A percentile compares a stretch with the other conserved stretches of the same genome.
Evolutionary conservation across 2,329 filamentous ascomycete genomes (phyloP).

Genomic region (Neofusicoccum parvum): DNA sequence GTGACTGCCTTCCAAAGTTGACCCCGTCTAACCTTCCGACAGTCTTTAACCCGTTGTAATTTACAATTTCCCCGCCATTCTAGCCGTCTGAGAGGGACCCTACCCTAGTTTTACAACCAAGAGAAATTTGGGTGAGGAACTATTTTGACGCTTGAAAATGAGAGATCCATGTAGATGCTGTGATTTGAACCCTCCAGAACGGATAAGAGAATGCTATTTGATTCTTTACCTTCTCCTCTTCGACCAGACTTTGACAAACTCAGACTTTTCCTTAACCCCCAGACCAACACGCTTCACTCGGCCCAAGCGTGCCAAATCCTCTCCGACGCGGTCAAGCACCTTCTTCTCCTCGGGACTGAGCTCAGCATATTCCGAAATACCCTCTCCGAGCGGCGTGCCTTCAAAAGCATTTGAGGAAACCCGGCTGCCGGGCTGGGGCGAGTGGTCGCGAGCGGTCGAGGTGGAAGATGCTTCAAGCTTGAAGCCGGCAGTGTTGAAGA

Average conservation of each 20-base stretch:
- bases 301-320: constrained; percentile 83
- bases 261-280: constrained; percentile 77
- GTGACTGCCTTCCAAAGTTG: background rate
- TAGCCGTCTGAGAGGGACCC: background rate
- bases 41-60: background rate
- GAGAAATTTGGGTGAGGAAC: too few relatives aligned
- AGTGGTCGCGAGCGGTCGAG: background rate
- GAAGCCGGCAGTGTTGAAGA: constrained; percentile 44
- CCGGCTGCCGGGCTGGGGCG: background rate
- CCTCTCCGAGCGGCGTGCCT: constrained; percentile 2
- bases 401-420: background rate
- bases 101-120: background rate
- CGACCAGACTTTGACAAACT: constrained; percentile 75
- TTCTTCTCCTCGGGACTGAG: constrained; percentile 62
- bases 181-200: background rate
- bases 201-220: background rate
- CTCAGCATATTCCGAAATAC: constrained; percentile 30
- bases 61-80: constrained; percentile 5
- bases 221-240: constrained; percentile 39
- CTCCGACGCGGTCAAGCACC: constrained; percentile 76
- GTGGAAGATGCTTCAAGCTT: background rate
- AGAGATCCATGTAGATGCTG: background rate
- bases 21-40: background rate
- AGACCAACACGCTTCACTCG: constrained; percentile 87
- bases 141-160: too few relatives aligned